These are phyloP conservation scores for Tuber melanosporum DNA, from an alignment of 495 filamentous ascomycete genomes.

Conservation along the genomic window DNA sequence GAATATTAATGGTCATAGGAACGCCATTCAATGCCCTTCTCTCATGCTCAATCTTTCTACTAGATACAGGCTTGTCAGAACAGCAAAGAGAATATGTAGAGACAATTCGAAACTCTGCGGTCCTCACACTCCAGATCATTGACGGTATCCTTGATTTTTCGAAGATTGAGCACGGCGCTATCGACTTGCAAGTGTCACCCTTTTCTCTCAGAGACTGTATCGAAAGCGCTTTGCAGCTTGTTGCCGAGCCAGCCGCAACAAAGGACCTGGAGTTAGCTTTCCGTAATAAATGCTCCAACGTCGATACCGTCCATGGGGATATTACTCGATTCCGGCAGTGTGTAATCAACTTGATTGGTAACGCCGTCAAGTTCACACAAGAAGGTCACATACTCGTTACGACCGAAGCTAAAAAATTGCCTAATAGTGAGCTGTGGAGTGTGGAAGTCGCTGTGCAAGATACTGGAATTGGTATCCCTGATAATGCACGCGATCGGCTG, in stretches of 20 bases:
- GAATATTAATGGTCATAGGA: slow-evolving; percentile 17
- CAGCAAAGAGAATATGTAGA: slow-evolving; percentile 52
- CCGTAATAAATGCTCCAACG: slow-evolving; percentile 57
- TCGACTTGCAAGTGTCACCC: slow-evolving; percentile 59
- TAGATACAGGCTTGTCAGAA: slow-evolving; percentile 55
- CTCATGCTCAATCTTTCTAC: slow-evolving; percentile 41
- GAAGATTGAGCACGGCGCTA: slow-evolving; percentile 64
- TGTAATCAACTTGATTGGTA: slow-evolving; percentile 64
- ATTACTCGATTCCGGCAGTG: slow-evolving; percentile 62
- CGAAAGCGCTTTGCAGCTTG: slow-evolving; percentile 63
- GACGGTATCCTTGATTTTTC: slow-evolving; percentile 68
- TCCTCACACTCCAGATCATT: slow-evolving; percentile 60
- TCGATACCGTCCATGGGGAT: slow-evolving; percentile 59
- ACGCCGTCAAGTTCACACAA: slow-evolving; percentile 65
- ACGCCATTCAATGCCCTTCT: slow-evolving; percentile 41
- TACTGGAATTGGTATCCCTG: slow-evolving; percentile 41
- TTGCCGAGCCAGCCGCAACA: slow-evolving; percentile 59
- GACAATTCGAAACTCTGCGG: slow-evolving; percentile 63
- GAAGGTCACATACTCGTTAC: slow-evolving; percentile 54
- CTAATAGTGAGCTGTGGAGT: slow-evolving; percentile 31
- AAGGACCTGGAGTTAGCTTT: slow-evolving; percentile 66
- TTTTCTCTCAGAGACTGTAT: slow-evolving; percentile 62
- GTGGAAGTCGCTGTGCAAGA: slow-evolving; percentile 38
- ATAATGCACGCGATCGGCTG: slow-evolving; percentile 33
- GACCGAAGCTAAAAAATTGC: slow-evolving; percentile 28